These are phyloP conservation scores for Apiosordaria backusii DNA, from an alignment of 495 filamentous ascomycete genomes.

Conservation along the genomic window DNA sequence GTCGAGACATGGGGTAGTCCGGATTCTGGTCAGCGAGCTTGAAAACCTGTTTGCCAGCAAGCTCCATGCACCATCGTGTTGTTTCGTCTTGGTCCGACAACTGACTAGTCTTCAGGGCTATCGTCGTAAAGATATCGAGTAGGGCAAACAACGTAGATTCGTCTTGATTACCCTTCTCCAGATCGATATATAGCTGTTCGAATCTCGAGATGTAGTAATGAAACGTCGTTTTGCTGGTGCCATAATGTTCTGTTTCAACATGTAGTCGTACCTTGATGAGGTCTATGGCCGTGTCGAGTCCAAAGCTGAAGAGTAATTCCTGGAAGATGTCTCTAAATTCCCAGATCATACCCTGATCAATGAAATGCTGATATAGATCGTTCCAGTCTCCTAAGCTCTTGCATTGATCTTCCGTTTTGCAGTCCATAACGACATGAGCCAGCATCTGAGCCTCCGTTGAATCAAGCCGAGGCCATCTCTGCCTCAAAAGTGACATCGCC, in stretches of 20 bases:
- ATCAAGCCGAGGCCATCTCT: neutral
- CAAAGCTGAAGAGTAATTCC: neutral
- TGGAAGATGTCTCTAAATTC: constrained; percentile 3
- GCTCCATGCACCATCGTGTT: neutral
- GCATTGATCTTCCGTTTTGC: no score
- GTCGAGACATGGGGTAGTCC: neutral
- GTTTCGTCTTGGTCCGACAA: neutral
- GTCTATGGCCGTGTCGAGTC: neutral
- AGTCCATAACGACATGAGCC: neutral
- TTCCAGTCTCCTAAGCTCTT: neutral
- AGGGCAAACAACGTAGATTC: neutral
- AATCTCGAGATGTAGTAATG: no score
- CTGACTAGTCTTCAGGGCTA: neutral
- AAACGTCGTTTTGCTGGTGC: no score
- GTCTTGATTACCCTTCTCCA: neutral
- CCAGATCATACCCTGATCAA: constrained; percentile 3
- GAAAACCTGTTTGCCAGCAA: neutral
- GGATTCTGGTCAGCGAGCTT: neutral
- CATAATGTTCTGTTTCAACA: no score
- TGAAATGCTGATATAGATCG: neutral
- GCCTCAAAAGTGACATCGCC: neutral
- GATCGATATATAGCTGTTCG: neutral
- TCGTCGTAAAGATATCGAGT: neutral
- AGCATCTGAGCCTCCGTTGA: neutral
- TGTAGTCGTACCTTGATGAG: no score